Evolutionary conservation across 768 basidiomycete genomes (phyloP).

Genomic region (Leccinum arenicola): DNA sequence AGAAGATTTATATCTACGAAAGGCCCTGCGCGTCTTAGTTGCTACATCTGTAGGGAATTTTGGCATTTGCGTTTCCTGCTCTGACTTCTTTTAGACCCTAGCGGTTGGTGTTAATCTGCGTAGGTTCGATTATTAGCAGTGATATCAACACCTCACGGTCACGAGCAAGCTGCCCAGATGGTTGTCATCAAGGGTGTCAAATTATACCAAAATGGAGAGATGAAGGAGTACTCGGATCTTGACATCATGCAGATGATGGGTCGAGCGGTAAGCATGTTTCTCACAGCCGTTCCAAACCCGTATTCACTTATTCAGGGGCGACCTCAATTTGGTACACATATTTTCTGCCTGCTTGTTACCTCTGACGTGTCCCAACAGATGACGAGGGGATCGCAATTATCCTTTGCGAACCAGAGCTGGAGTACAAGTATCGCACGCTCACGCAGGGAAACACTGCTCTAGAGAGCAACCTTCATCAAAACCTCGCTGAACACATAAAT

Average conservation of each 20-base stretch:
- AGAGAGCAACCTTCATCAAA: slow-evolving; percentile 81
- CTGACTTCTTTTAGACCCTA: slow-evolving; percentile 60
- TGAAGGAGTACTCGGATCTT: slow-evolving; percentile 84
- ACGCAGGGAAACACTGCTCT: slow-evolving; percentile 71
- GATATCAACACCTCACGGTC: background rate
- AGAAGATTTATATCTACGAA: slow-evolving; percentile 71
- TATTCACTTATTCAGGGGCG: slow-evolving; percentile 53
- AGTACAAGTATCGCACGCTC: slow-evolving; percentile 68
- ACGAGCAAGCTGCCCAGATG: slow-evolving; percentile 74
- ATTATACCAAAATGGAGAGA: slow-evolving; percentile 65
- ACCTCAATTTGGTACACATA: slow-evolving; percentile 76
- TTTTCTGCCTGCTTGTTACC: background rate
- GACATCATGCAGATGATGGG: slow-evolving; percentile 98
- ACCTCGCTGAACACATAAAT: slow-evolving; percentile 89
- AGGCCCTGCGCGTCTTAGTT: slow-evolving; percentile 63
- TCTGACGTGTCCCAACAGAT: slow-evolving; percentile 43
- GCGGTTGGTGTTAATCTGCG: slow-evolving; percentile 97
- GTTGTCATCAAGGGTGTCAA: slow-evolving; percentile 93
- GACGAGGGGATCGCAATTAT: slow-evolving; percentile 82
- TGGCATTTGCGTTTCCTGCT: background rate
- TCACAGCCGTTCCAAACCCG: background rate
- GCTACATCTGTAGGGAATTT: slow-evolving; percentile 71
- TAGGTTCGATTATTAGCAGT: slow-evolving; percentile 34
- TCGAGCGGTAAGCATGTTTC: slow-evolving; percentile 60
- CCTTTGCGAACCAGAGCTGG: slow-evolving; percentile 71